phyloP scores from a whole-genome alignment of 768 basidiomycete genomes.

The Tulasnella sp. region DNA sequence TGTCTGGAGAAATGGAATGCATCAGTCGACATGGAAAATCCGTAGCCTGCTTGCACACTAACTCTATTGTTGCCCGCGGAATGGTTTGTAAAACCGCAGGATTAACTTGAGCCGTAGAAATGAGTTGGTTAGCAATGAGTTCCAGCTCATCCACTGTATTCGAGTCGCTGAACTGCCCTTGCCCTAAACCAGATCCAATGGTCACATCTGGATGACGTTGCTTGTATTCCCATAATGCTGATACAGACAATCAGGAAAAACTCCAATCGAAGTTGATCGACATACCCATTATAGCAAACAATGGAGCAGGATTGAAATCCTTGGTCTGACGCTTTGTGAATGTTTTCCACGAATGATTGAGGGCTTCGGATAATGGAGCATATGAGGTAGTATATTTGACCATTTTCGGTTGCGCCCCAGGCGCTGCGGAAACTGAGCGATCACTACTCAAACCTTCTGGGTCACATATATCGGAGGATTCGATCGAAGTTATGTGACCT shows the following conservation, averaged over 20 bases:
- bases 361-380: slow-evolving; percentile 37
- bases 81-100: slow-evolving; percentile 46
- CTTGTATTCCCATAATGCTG: slow-evolving; percentile 80
- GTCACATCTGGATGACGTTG: slow-evolving; percentile 38
- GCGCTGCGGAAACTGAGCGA: slow-evolving; percentile 45
- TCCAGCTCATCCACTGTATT: slow-evolving; percentile 47
- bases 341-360: slow-evolving; percentile 54
- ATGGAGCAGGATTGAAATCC: slow-evolving; percentile 61
- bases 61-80: slow-evolving; percentile 55
- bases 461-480: slow-evolving; percentile 6
- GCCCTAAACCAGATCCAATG: slow-evolving; percentile 46
- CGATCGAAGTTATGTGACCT: slow-evolving; percentile 26
- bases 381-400: slow-evolving; percentile 53
- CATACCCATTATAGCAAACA: slow-evolving; percentile 62
- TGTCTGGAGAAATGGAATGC: slow-evolving; percentile 33
- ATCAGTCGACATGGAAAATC: no score
- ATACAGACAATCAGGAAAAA: background rate
- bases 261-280: slow-evolving; percentile 4
- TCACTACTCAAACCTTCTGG: slow-evolving; percentile 33
- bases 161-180: slow-evolving; percentile 23
- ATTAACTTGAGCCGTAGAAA: slow-evolving; percentile 54
- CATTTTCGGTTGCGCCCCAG: slow-evolving; percentile 26
- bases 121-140: slow-evolving; percentile 46
- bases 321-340: slow-evolving; percentile 67
- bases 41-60: no score